Evolutionary conservation across 208 protist genomes (phyloP).

Genomic region (Leishmania tropica): DNA sequence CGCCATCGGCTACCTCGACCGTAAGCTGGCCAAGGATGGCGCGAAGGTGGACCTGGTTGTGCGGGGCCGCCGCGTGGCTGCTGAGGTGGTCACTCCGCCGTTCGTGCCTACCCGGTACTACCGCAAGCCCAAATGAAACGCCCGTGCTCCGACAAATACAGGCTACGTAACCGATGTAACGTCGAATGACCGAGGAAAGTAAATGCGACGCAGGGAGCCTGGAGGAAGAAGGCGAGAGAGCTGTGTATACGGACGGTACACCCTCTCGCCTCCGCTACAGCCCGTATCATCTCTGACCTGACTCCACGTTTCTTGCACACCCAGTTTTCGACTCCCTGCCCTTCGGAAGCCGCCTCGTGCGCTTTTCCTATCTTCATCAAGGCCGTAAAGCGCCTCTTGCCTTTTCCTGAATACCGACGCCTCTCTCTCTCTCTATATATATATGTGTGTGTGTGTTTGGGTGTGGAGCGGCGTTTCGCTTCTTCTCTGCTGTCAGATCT

Average conservation of each 20-base stretch:
- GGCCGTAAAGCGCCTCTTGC: background rate
- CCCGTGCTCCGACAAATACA: background rate
- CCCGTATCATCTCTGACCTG: background rate
- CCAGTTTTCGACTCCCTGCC: background rate
- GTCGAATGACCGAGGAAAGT: background rate
- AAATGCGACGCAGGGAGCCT: background rate
- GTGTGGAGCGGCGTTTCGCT: background rate
- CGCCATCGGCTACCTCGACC: constrained; percentile 93
- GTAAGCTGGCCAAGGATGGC: constrained; percentile 62
- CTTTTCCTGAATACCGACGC: background rate
- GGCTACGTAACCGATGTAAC: background rate
- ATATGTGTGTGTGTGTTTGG: background rate
- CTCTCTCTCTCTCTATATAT: no score
- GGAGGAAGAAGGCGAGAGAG: background rate
- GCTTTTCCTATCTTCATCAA: background rate
- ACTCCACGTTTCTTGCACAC: background rate
- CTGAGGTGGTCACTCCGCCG: constrained; percentile 88
- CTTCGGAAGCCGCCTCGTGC: background rate
- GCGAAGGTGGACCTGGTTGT: constrained; percentile 89
- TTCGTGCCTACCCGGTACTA: constrained; percentile 90
- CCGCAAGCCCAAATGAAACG: constrained; percentile 33
- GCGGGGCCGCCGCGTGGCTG: constrained; percentile 76
- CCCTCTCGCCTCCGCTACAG: background rate
- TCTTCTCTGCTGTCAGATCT: background rate
- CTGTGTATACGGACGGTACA: background rate